A percentile compares a stretch with the other conserved stretches of the same genome.
phyloP scores from a whole-genome alignment of 2,329 filamentous ascomycete species.

The Beauveria rudraprayagi region DNA sequence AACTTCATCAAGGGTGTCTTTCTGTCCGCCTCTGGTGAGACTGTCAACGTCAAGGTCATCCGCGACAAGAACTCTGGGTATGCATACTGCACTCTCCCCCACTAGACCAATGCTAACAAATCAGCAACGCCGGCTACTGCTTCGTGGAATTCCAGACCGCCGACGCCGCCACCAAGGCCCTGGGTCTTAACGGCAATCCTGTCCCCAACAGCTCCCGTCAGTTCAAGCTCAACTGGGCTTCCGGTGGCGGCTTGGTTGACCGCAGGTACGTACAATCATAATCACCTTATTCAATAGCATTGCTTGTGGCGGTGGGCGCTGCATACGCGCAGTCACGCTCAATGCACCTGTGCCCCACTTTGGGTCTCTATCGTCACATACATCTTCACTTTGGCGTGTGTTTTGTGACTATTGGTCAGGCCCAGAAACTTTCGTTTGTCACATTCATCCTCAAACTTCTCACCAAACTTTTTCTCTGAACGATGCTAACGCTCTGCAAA shows the following conservation, averaged over 20 bases:
- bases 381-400: not conserved
- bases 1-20: slow-evolving; percentile 95
- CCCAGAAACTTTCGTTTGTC: not conserved
- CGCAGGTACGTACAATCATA: slow-evolving; percentile 55
- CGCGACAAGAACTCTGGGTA: slow-evolving; percentile 98
- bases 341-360: slow-evolving; percentile 6
- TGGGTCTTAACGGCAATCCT: slow-evolving; percentile 77
- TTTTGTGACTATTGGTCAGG: not conserved
- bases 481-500: slow-evolving; percentile 5
- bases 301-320: not conserved
- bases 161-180: slow-evolving; percentile 82
- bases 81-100: slow-evolving; percentile 15
- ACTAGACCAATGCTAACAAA: slow-evolving; percentile 14
- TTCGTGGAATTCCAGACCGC: slow-evolving; percentile 87
- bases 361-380: not conserved
- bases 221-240: slow-evolving; percentile 99
- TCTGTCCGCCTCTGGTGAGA: slow-evolving; percentile 79
- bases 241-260: slow-evolving; percentile 89
- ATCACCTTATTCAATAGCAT: not conserved
- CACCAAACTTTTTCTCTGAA: not conserved
- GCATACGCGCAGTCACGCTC: not conserved
- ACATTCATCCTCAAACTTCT: not conserved
- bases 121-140: slow-evolving; percentile 93
- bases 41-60: slow-evolving; percentile 98
- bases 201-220: slow-evolving; percentile 91